A percentile compares a stretch with the other conserved stretches of the same genome.
Conservation (phyloP, 2,329 filamentous ascomycete genomes). For the Colletotrichum sidae region DNA sequence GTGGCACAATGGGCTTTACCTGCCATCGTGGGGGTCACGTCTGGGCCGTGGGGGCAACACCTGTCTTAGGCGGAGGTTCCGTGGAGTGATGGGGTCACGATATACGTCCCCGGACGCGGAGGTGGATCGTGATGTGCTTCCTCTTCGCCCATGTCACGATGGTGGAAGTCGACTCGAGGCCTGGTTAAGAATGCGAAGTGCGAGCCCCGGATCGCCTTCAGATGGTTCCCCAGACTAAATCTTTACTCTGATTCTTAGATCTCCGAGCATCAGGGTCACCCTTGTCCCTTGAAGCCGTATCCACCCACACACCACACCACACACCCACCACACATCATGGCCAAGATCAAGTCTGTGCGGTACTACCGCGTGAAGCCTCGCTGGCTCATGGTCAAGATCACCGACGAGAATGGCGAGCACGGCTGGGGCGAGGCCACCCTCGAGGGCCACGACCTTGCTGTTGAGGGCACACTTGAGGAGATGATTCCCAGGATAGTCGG, state of each 20-base stretch:
- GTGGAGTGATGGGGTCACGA: conserved; percentile 5
- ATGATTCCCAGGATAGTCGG: conserved; percentile 68
- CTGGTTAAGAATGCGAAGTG: conserved; percentile 26
- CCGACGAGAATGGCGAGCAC: conserved; percentile 66
- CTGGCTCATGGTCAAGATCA: conserved; percentile 78
- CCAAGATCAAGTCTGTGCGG: conserved; percentile 69
- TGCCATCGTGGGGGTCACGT: conserved; percentile 23
- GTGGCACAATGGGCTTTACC: background rate
- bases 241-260: background rate
- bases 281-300: background rate
- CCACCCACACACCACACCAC: background rate
- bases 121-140: conserved; percentile 10
- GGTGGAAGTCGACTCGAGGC: background rate
- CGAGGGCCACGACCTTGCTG: conserved; percentile 73
- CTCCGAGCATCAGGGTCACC: background rate
- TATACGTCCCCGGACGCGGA: conserved; percentile 3
- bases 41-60: background rate
- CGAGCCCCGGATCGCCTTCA: conserved; percentile 1
- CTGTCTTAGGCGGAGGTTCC: conserved; percentile 3
- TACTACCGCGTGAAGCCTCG: conserved; percentile 75
- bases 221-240: background rate
- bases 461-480: conserved; percentile 73
- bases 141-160: background rate
- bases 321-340: conserved; percentile 10
- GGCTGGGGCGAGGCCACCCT: conserved; percentile 77